Evolutionary conservation across 2,329 filamentous ascomycete genomes (phyloP), one percentile per base, ranked within the genome.

Genomic region (Coleophoma crateriformis): DNA sequence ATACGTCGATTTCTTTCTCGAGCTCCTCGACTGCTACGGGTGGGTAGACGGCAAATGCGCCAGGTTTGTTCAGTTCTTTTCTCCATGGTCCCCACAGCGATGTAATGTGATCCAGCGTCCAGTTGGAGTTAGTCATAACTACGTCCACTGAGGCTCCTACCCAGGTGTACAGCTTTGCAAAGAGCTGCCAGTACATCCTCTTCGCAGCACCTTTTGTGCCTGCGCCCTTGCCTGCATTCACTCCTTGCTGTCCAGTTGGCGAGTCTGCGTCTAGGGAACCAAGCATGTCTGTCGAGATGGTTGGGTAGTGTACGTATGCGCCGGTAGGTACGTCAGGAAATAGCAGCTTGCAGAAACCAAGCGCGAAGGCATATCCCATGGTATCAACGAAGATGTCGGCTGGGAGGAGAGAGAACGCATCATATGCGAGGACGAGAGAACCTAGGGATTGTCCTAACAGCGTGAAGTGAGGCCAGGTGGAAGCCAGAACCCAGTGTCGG

Each of bases 251-350:
- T 13, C 84, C 87, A 44, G 74, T 78, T 33, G 69, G 54, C 2
- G 75, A 78, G 8, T 66, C 67, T 8, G 87, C 81, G 58, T 90
- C 81, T 4, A 96, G 81, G 15, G 88, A 92, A 19, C 82, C 79
- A 4, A 99, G 81, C 94, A 99, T 99, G 63, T 99, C 94, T 46
- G 90, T 99, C 3, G 91, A 96, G 48, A 99, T 99, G 49, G 92
- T 97, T 1, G 94, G 94, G 65, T 97, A 99, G 71, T 99, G 94
- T 1, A 97, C 91, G 64, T 99, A 99, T 47, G 94, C 91, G 42
- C 82, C 90, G 0, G 90, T 96, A 0, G 92, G 88, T 1, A 96
- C 79, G 34, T 72, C 68, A 0, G 80, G 86, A 64, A 97, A 97
- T 20, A 97, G 75, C 55, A 87, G 78, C 64, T 90, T 94, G 67